Conservation (phyloP, 2,329 filamentous ascomycete genomes). For the Graphilbum sp. region DNA sequence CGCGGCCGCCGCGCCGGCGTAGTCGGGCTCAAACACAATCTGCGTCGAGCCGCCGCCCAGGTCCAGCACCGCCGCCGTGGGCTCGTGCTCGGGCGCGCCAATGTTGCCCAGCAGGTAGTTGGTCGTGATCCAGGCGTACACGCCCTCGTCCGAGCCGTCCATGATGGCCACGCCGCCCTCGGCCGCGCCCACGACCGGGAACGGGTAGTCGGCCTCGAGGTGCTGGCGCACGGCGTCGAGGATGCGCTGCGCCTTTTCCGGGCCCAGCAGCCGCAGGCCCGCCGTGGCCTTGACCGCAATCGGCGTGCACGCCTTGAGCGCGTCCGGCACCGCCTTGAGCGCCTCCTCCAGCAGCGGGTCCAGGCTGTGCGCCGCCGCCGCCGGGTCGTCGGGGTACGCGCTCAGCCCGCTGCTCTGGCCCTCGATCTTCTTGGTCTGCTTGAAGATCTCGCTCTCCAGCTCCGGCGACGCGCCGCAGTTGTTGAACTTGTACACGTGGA, state of each 20-base stretch:
- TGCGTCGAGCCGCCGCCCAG: slow-evolving; percentile 94
- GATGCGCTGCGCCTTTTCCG: slow-evolving; percentile 67
- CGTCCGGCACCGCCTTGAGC: slow-evolving; percentile 68
- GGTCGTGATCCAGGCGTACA: slow-evolving; percentile 97
- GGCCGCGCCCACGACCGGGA: slow-evolving; percentile 77
- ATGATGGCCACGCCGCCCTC: slow-evolving; percentile 88
- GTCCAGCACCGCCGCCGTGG: slow-evolving; percentile 89
- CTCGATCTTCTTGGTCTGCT: slow-evolving; percentile 76
- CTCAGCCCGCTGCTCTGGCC: slow-evolving; percentile 54
- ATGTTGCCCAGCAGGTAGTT: slow-evolving; percentile 99
- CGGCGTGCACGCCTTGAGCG: slow-evolving; percentile 80
- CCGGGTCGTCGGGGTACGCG: slow-evolving; percentile 71
- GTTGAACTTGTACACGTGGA: slow-evolving; percentile 98
- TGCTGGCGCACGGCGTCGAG: slow-evolving; percentile 69
- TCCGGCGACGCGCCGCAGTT: slow-evolving; percentile 94
- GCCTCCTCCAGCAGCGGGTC: slow-evolving; percentile 80
- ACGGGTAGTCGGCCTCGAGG: slow-evolving; percentile 80
- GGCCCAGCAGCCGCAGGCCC: slow-evolving; percentile 73
- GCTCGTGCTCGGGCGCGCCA: slow-evolving; percentile 73
- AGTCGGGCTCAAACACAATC: slow-evolving; percentile 95
- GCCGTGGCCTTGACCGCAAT: slow-evolving; percentile 97
- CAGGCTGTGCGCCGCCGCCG: slow-evolving; percentile 76
- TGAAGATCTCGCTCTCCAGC: slow-evolving; percentile 81
- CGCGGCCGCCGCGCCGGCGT: slow-evolving; percentile 54
- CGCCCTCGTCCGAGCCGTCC: slow-evolving; percentile 92